phyloP scores from a whole-genome alignment of 768 basidiomycete genomes.

The Macrocybe gigantea region DNA sequence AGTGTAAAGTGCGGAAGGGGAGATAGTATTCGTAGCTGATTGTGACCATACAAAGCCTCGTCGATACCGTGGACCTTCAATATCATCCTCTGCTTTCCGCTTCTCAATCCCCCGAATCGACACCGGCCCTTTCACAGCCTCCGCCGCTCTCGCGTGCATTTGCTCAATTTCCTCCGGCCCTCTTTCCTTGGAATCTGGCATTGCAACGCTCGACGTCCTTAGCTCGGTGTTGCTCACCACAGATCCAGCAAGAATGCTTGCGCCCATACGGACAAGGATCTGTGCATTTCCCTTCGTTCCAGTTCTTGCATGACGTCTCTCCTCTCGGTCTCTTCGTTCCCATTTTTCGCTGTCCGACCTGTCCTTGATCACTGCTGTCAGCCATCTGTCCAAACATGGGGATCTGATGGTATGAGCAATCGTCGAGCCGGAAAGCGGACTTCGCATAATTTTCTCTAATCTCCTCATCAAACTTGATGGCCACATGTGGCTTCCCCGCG shows the following conservation, averaged over 20 bases:
- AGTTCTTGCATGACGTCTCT: not conserved
- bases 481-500: conserved; percentile 1
- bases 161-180: no score
- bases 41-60: conserved; percentile 8
- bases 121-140: no score
- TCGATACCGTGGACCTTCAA: conserved; percentile 1
- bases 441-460: conserved; percentile 7
- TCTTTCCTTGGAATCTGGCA: no score
- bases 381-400: not conserved
- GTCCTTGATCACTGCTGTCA: not conserved
- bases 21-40: conserved; percentile 3
- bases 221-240: not conserved
- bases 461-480: conserved; percentile 7
- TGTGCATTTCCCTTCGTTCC: not conserved
- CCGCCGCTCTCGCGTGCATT: no score
- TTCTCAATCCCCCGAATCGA: no score
- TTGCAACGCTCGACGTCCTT: not conserved
- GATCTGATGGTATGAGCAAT: not conserved
- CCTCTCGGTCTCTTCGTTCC: not conserved
- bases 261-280: not conserved
- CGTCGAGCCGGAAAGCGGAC: conserved; percentile 6
- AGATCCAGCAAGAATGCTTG: not conserved
- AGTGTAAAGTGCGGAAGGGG: conserved; percentile 8
- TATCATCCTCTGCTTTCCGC: not conserved
- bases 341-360: not conserved